Conservation (phyloP, 2,329 filamentous ascomycete genomes). For the Trichoderma polysporum region DNA sequence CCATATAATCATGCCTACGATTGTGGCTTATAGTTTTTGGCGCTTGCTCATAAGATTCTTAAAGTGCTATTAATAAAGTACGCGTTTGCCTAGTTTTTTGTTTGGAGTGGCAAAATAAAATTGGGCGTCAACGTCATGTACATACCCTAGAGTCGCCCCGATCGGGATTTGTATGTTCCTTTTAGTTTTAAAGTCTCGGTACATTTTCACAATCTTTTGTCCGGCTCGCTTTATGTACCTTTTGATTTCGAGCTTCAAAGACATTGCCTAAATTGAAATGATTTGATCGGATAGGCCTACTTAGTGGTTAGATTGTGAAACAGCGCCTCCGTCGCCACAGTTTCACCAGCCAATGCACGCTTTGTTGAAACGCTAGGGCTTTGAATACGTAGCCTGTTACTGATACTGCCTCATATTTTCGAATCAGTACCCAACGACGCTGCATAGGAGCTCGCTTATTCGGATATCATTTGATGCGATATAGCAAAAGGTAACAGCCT, state of each 20-base stretch:
- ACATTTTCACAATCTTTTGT: neutral
- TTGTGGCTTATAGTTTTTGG: slow-evolving; percentile 9
- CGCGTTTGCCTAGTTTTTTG: slow-evolving; percentile 1
- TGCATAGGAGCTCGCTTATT: neutral
- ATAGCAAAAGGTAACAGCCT: neutral
- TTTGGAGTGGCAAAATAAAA: slow-evolving; percentile 4
- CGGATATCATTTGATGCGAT: neutral
- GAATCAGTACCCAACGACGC: neutral
- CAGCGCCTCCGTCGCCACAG: neutral
- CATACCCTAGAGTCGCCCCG: slow-evolving; percentile 4
- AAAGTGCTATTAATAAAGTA: slow-evolving; percentile 13
- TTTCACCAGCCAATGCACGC: neutral
- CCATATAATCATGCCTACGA: slow-evolving; percentile 7
- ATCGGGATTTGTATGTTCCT: neutral
- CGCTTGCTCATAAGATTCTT: slow-evolving; percentile 14
- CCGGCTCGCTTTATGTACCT: neutral
- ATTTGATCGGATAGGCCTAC: neutral
- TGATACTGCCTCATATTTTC: neutral
- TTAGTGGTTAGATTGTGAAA: neutral
- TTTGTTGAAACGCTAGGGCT: neutral
- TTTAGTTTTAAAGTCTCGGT: neutral
- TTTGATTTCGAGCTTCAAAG: neutral
- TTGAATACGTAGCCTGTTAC: neutral
- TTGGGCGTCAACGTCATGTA: neutral
- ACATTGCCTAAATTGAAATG: neutral